Base-by-base conservation (phyloP, 768 basidiomycete genomes). In the Exidia glandulosa region DNA sequence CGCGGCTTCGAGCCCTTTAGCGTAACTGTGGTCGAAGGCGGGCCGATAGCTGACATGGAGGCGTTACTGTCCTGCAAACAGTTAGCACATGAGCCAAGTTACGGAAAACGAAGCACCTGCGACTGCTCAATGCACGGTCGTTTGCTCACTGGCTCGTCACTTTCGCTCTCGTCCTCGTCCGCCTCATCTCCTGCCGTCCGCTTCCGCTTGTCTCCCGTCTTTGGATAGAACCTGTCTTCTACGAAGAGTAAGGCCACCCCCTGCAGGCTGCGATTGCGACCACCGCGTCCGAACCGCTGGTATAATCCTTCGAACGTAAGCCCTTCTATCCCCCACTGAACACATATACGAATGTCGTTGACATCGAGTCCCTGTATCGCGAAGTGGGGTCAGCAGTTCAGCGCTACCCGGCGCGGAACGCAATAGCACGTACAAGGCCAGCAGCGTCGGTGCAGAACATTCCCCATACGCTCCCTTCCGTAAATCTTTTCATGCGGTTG, bases 281-380 rank as follows among this genome's bases (percentile, higher is more conserved):
- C 74, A 1, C 61, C 73, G 23, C 66, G 67, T 2, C 75, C 74
- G 57, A 74, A 68, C 3, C 69, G 58, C 59, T 77, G 75, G 71
- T 70, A 71, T 3, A 75, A 58, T 0, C 66, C 64, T 3, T 64
- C 61, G 6, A 74, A 32, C 29, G 59, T 57, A 59, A 68, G 69
- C 3, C 64, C 7, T 36, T 36, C 67, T 0, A 62, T 68, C n/a
- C 59, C 56, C 64, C 64, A 76, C 58, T 75, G 75, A 16, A 77
- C 67, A 31, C 75, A 68, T 25, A 76, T 56, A 7, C 60, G 32
- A 3, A 77, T 70, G 58, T 70, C 67, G 2, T 70, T 60, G 2
- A 76, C 13, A 50, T 77, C 71, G 50, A 77, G 64, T 6, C 74
- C 73, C 76, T 76, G 56, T 32, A 47, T 19, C n/a, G n/a, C n/a